Evolutionary conservation across 208 protist genomes (phyloP), one percentile per base, ranked within the genome.

Genomic region (Trypanosoma platydactyli): DNA sequence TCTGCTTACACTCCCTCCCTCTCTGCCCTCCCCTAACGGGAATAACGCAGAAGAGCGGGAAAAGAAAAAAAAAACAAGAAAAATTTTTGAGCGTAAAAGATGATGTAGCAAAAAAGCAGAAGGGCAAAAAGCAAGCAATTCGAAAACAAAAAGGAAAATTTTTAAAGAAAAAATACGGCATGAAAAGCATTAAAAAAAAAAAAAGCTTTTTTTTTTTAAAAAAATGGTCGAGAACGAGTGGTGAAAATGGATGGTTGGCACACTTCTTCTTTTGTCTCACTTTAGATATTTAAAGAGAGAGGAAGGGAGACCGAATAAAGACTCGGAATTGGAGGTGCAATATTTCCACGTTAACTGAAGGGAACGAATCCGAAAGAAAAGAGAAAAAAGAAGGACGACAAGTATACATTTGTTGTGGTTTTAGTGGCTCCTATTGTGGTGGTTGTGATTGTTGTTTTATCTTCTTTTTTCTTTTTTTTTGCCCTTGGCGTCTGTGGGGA

Each of bases 381-480:
- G 0, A 45, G 27, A 24, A 56, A 67, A 3, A 27, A 67, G 30
- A 22, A 56, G 48, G 30, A 46, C 30, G 22, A 40, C 16, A 27
- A 22, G 49, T 33, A 5, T 24, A 24, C 3, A 42, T 2, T 42
- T 68, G n/a, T 44, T 20, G 11, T 58, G 25, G 22, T 9, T 18
- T n/a, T n/a, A n/a, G n/a, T n/a, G n/a, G n/a, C n/a, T n/a, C n/a
- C n/a, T n/a, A n/a, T n/a, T n/a, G n/a, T n/a, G n/a, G n/a, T n/a
- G n/a, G n/a, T n/a, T n/a, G n/a, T n/a, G n/a, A n/a, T n/a, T 22
- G 24, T 11, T 42, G 5, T 12, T 57, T 27, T 40, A 7, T 29
- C 13, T 49, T 51, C 22, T n/a, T 51, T 62, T 68, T 49, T 60
- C 46, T 9, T 66, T 65, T 73, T 46, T 64, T 73, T 13, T 65